Conservation (phyloP, 2,329 filamentous ascomycete genomes). For the Aspergillus oerlinghausenensis region DNA sequence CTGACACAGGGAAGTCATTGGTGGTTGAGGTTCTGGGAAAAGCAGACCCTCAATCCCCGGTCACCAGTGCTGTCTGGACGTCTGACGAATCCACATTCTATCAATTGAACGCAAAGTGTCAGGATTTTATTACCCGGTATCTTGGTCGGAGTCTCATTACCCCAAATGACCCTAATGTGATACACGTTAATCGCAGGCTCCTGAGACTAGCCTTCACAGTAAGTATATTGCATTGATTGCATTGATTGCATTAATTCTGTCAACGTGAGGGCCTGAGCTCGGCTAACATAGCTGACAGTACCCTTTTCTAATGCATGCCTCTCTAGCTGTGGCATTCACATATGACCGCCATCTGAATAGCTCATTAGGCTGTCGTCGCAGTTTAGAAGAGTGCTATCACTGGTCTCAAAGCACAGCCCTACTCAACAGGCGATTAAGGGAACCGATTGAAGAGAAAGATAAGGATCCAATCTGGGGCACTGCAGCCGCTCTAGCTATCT, state of each 20-base stretch:
- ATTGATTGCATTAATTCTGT: neutral
- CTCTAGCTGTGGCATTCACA: conserved; percentile 39
- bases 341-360: conserved; percentile 31
- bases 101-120: conserved; percentile 37
- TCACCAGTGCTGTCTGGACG: conserved; percentile 34
- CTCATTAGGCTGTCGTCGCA: conserved; percentile 19
- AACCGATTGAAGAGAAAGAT: conserved; percentile 31
- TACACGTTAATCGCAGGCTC: conserved; percentile 37
- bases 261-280: neutral
- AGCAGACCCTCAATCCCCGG: conserved; percentile 17
- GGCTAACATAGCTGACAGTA: conserved; percentile 26
- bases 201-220: conserved; percentile 38
- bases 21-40: conserved; percentile 10
- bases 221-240: conserved; percentile 14
- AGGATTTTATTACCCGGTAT: conserved; percentile 42
- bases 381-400: conserved; percentile 42
- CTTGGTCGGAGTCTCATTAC: conserved; percentile 34
- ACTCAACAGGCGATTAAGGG: conserved; percentile 34
- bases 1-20: conserved; percentile 17
- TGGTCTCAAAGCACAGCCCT: conserved; percentile 40
- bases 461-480: conserved; percentile 48
- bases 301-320: conserved; percentile 46
- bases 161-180: conserved; percentile 36
- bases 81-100: conserved; percentile 29
- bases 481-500: conserved; percentile 40